Base-by-base conservation (phyloP, 2,329 filamentous ascomycete genomes). In the Zasmidium citrigriseum region DNA sequence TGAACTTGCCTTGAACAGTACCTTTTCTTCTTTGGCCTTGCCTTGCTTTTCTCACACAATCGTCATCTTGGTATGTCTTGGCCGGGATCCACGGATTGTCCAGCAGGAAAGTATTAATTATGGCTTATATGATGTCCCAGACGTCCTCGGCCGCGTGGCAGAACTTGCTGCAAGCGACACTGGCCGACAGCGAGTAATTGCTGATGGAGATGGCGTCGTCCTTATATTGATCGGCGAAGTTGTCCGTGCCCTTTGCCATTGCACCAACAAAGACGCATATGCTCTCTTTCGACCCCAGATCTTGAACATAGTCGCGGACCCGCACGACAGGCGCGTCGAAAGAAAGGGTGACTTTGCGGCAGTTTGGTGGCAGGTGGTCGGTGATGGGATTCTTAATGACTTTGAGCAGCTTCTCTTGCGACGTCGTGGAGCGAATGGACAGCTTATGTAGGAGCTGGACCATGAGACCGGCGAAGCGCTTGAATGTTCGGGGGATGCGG, bases 161-260 rank as follows among this genome's bases (percentile, higher is more conserved):
- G 82, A 99, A 98, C 77, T 98, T 99, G 86, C 93, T 97, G 83
- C 95, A 99, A 46, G 95, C 93, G 62, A 99, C 95, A 80, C 93
- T 98, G 61, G 95, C 95, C 72, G 91, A 96, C 63, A 99, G 83
- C 72, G 93, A 96, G 83, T 90, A 99, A 77, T 97, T 96, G 83
- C 93, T 98, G 79, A 99, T 98, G 69, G 90, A 91, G 73, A 99
- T 98, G 71, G 96, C 91, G 78, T 99, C 95, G 73, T 98, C 93
- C 70, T 98, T 96, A 77, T 90, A 91, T 44, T 86, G 85, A 73
- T 99, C 95, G 64, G 95, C 95, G 74, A 99, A 99, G 76, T 91
- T 93, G 74, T 99, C 95, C 55, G 87, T 85, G 18, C 95, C 95
- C 80, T 98, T 98, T 59, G 95, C 95, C 93, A 99, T 99, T 68